A percentile compares a stretch with the other conserved stretches of the same genome.
Evolutionary conservation across 768 basidiomycete genomes (phyloP).

Genomic region (Russula ochroleuca): DNA sequence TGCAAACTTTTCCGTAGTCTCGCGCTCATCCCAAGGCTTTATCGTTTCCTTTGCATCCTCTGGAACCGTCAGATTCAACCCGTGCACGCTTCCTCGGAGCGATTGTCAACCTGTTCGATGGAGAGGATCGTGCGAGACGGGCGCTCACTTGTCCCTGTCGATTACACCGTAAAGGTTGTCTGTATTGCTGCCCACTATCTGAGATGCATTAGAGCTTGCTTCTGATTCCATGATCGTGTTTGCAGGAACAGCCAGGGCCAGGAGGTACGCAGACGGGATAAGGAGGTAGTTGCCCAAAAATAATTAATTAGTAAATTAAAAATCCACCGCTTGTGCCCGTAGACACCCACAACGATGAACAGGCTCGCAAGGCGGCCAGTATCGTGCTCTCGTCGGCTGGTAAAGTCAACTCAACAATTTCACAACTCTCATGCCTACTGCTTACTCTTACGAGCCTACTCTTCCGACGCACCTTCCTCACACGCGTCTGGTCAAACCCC

Average conservation of each 20-base stretch:
- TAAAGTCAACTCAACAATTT: background rate
- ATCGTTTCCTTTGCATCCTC: slow-evolving; percentile 73
- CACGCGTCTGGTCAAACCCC: background rate
- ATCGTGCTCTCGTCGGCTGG: slow-evolving; percentile 13
- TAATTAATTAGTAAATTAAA: slow-evolving; percentile 15
- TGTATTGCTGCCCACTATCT: slow-evolving; percentile 45
- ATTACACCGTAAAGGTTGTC: slow-evolving; percentile 57
- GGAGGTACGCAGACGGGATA: no score
- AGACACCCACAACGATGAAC: slow-evolving; percentile 29
- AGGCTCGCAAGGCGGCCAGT: slow-evolving; percentile 25
- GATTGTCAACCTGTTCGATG: slow-evolving; percentile 12
- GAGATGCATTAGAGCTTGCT: slow-evolving; percentile 42
- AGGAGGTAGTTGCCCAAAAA: background rate
- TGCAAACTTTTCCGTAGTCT: slow-evolving; percentile 58
- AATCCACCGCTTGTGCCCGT: background rate
- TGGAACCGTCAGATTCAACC: slow-evolving; percentile 74
- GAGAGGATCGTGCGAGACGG: background rate
- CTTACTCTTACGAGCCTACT: slow-evolving; percentile 18
- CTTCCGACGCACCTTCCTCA: slow-evolving; percentile 14
- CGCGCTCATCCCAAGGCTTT: slow-evolving; percentile 78
- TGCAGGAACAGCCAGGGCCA: no score
- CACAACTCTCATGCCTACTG: background rate
- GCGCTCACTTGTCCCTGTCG: slow-evolving; percentile 54
- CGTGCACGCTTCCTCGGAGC: slow-evolving; percentile 56
- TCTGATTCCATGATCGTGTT: slow-evolving; percentile 17